Base-by-base conservation (phyloP, 164 flowering plant genomes). In the Taxillus chinensis region DNA sequence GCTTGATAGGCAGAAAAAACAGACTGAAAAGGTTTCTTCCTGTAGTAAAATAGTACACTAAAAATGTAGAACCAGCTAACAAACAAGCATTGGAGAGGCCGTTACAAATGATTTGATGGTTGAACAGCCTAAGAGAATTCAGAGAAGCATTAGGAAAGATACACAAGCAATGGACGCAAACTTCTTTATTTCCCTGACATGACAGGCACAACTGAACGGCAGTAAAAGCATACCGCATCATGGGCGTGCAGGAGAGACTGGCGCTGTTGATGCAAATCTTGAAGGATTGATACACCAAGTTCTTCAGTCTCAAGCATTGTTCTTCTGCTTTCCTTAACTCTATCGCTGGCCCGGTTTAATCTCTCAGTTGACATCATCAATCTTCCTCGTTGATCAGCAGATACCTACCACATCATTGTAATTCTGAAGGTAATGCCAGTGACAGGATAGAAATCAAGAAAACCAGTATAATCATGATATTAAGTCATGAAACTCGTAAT, bases 221-320 rank as follows among this genome's bases (percentile, higher is more conserved):
- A 16, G 37, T 10, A 17, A 7, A 17, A 55, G 8, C 58, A 13
- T 58, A 71, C 78, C 8, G 72, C 59, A 42, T 62, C 42, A 45
- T 74, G 67, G 14, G 75, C 72, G 63, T 71, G 78, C 42, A 74
- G 69, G n/a, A 74, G 75, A 5, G 78, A 68, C 49, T 74, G 78
- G 2, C 78, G 72, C 49, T 74, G 78, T 61, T 68, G 72, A 55
- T 74, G 74, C 50, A 74, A 43, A 66, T 74, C 78, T 42, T 74
- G 72, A 60, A 58, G 76, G 15, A 82, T 82, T 45, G 86, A 82
- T 57, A 82, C 86, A 52, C 86, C 86, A 69, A 82, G 81, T 38
- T 80, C 86, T 62, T 80, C 86, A 3, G 84, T 82, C 66, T 82
- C 83, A 64, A 80, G 73, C 81, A 80, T 77, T 38, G 82, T 75